Evolutionary conservation across 352 stramenopile species (phyloP), one percentile per base, ranked within the genome.

Genomic region (Phytopythium delawarense): DNA sequence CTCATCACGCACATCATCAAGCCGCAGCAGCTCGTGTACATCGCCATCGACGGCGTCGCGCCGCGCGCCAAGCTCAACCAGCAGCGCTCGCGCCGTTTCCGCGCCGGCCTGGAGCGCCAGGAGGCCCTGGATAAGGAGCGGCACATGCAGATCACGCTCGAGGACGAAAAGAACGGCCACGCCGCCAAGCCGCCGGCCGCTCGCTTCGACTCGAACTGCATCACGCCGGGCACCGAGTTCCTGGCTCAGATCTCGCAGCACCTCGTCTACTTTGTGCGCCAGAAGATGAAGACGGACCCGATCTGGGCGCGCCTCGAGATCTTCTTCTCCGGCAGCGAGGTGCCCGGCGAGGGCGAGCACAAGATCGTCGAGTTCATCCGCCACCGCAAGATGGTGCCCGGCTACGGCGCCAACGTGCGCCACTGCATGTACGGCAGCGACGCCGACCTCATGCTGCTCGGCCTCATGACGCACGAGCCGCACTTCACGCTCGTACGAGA

Each of bases 1-100:
- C 96, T 98, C 51, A 91, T 99, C 70, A 96, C 98, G 60, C 85
- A 97, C 58, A 98, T 99, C 63, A 96, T 99, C 65, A 91, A 98
- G 71, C 98, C 98, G 45, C 91, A 97, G 69, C 77, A 98, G 71
- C 65, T 99, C 45, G 78, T 99, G 37, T 99, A 98, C 72, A 97
- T 99, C 71, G 98, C 97, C 18, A 97, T 99, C 45, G 97, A 99
- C 81, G 98, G 98, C 55, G 96, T 99, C 3, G 98, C 98, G 21
- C 98, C 98, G 20, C 84, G 98, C 21, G 98, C 98, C 30, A 99
- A 99, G 76, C 93, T 99, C 60, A 99, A 99, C 84, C 98, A 99
- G 75, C 98, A 99, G 82, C 94, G 98, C 57, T 97, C 87, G 63
- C 86, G 98, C 16, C 90, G 98, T 34, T 99, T 98, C 80, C 83